A percentile compares a stretch with the other conserved stretches of the same genome.
These are phyloP conservation scores for Pseudocercospora eumusae DNA, from an alignment of 2,329 filamentous ascomycete genomes.

Conservation along the genomic window DNA sequence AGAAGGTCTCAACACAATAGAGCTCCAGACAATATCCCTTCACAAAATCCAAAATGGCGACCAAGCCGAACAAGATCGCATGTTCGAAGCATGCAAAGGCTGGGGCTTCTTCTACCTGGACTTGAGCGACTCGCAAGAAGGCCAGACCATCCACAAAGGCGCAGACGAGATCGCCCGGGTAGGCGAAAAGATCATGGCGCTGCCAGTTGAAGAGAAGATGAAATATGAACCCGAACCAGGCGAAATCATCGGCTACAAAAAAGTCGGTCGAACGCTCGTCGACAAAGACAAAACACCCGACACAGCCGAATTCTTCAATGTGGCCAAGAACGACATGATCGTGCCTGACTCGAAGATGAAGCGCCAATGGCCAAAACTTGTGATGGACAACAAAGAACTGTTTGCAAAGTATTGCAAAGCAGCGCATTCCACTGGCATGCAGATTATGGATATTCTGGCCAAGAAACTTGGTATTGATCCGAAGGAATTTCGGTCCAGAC, in stretches of 20 bases:
- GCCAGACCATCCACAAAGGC: constrained; percentile 34
- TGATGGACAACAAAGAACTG: constrained; percentile 33
- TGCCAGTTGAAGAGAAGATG: constrained; percentile 51
- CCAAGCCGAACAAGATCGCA: constrained; percentile 40
- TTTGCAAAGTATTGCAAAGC: constrained; percentile 50
- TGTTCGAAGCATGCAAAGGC: constrained; percentile 48
- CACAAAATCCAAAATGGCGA: constrained; percentile 43
- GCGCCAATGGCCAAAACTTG: constrained; percentile 32
- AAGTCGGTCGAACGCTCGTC: constrained; percentile 49
- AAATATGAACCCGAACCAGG: constrained; percentile 52
- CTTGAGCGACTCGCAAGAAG: constrained; percentile 39
- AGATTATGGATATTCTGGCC: constrained; percentile 52
- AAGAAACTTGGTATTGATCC: constrained; percentile 47
- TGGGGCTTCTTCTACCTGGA: constrained; percentile 61
- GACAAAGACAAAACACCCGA: constrained; percentile 54
- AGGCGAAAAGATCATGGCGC: constrained; percentile 50
- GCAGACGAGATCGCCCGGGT: constrained; percentile 38
- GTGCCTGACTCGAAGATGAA: constrained; percentile 38
- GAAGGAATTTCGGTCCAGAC: constrained; percentile 48
- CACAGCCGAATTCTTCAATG: constrained; percentile 60
- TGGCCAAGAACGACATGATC: constrained; percentile 58
- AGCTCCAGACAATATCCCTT: constrained; percentile 44
- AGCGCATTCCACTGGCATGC: constrained; percentile 50
- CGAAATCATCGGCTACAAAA: constrained; percentile 42
- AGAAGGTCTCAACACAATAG: constrained; percentile 30